These are phyloP conservation scores for Oryza coarctata DNA, from an alignment of 176 grass and related monocot genomes.

Conservation along the genomic window DNA sequence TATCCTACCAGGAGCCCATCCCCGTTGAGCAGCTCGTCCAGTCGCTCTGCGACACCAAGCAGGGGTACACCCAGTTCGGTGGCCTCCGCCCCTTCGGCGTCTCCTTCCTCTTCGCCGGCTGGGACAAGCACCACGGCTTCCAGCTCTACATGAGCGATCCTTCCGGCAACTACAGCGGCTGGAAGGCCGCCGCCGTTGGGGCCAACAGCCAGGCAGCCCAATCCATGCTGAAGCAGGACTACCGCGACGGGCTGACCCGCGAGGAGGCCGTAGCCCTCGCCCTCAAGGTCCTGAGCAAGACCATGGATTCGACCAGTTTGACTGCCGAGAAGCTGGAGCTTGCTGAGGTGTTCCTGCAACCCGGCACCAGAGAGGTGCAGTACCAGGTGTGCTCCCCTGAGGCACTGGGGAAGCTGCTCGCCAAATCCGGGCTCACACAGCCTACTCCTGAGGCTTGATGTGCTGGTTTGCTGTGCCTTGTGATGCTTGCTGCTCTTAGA, in stretches of 20 bases:
- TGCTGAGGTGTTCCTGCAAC: slow-evolving; percentile 75
- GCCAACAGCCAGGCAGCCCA: slow-evolving; percentile 94
- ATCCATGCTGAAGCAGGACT: slow-evolving; percentile 96
- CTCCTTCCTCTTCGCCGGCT: slow-evolving; percentile 90
- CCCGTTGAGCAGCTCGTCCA: slow-evolving; percentile 92
- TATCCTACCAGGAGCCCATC: slow-evolving; percentile 89
- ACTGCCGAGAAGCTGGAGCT: slow-evolving; percentile 84
- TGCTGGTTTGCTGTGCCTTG: slow-evolving; percentile 37
- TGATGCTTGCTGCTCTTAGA: slow-evolving; percentile 44
- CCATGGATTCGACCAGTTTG: slow-evolving; percentile 89
- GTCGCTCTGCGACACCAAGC: slow-evolving; percentile 91
- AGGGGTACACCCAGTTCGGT: slow-evolving; percentile 92
- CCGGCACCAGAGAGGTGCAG: slow-evolving; percentile 61
- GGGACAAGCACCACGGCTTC: slow-evolving; percentile 90
- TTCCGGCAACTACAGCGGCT: slow-evolving; percentile 82
- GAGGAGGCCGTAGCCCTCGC: slow-evolving; percentile 82
- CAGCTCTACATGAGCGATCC: slow-evolving; percentile 95
- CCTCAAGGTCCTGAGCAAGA: slow-evolving; percentile 90
- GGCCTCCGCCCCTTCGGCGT: slow-evolving; percentile 92
- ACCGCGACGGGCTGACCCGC: slow-evolving; percentile 73
- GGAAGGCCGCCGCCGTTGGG: slow-evolving; percentile 86
- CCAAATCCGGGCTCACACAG: slow-evolving; percentile 68
- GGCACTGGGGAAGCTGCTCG: slow-evolving; percentile 56
- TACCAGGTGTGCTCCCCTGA: slow-evolving; percentile 84
- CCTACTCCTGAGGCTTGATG: slow-evolving; percentile 46